Conservation (phyloP, 176 grass and related monocot genomes). For the Puya raimondii region DNA sequence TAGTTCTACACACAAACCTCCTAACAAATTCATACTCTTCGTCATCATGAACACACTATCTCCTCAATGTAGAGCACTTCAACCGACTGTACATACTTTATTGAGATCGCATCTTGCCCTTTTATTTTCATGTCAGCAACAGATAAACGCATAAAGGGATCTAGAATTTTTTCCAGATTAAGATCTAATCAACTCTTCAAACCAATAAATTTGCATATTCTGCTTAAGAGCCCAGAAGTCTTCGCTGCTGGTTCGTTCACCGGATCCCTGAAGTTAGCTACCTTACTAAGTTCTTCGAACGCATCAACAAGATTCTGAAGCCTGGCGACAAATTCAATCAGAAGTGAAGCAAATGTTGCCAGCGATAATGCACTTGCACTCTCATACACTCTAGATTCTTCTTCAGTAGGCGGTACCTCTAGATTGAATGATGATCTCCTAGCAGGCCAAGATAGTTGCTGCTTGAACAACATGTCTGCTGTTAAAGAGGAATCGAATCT, state of each 20-base stretch:
- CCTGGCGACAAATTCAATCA: conserved; percentile 90
- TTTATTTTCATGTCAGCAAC: too few relatives aligned
- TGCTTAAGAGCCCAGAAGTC: conserved; percentile 26
- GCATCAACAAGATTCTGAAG: conserved; percentile 89
- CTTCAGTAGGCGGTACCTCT: conserved; percentile 31
- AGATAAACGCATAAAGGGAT: too few relatives aligned
- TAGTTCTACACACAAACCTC: too few relatives aligned
- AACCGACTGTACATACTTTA: too few relatives aligned
- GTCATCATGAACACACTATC: too few relatives aligned
- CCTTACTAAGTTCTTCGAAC: conserved; percentile 73
- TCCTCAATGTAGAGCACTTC: too few relatives aligned
- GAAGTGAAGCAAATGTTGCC: conserved; percentile 81
- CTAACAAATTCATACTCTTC: too few relatives aligned
- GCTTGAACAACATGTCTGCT: conserved; percentile 28
- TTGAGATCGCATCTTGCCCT: too few relatives aligned
- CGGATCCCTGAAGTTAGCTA: conserved; percentile 66
- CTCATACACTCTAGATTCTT: conserved; percentile 70
- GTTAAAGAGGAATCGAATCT: conserved; percentile 45
- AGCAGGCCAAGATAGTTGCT: conserved; percentile 53
- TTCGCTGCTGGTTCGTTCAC: conserved; percentile 44
- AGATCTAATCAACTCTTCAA: conserved; percentile 32
- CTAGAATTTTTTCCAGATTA: too few relatives aligned
- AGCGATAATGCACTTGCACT: conserved; percentile 93
- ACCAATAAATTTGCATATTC: conserved; percentile 35
- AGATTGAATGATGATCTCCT: conserved; percentile 64